Conservation (phyloP, 2,329 filamentous ascomycete species). For the Cercospora nicotianae region DNA sequence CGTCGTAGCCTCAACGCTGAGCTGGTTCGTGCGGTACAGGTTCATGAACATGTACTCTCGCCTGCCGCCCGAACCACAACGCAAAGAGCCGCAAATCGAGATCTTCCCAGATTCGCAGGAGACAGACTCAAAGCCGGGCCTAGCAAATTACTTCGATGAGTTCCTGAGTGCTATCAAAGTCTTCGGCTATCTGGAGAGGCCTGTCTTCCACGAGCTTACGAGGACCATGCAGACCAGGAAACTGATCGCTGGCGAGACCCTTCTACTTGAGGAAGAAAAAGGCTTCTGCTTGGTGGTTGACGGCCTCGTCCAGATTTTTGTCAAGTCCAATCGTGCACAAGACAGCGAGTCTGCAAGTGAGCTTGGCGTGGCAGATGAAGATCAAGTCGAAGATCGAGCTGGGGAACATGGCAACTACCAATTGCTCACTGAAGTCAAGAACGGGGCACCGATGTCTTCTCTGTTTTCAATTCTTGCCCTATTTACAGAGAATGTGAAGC, state of each 20-base stretch:
- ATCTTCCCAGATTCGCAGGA: constrained; percentile 92
- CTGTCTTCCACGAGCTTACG: constrained; percentile 96
- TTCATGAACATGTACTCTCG: constrained; percentile 97
- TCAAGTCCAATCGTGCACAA: constrained; percentile 72
- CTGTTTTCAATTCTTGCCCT: constrained; percentile 95
- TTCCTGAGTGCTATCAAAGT: constrained; percentile 99
- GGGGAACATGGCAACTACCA: constrained; percentile 83
- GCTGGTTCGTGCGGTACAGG: constrained; percentile 92
- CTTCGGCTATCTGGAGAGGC: constrained; percentile 93
- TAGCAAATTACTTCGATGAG: constrained; percentile 96
- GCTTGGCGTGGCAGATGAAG: constrained; percentile 48
- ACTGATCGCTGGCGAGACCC: constrained; percentile 90
- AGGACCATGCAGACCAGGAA: constrained; percentile 98
- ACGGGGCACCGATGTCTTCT: constrained; percentile 97
- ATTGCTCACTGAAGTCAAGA: constrained; percentile 93
- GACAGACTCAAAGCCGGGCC: constrained; percentile 80
- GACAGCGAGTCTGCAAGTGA: constrained; percentile 45
- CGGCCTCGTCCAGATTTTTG: constrained; percentile 94
- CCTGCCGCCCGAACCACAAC: constrained; percentile 87
- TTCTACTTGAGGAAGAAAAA: constrained; percentile 95
- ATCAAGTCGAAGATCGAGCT: constrained; percentile 62
- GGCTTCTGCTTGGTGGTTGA: constrained; percentile 98
- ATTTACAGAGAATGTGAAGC: constrained; percentile 90
- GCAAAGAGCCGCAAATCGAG: constrained; percentile 93
- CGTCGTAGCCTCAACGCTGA: constrained; percentile 76